Evolutionary conservation across 2,329 filamentous ascomycete species (phyloP), one percentile per base, ranked within the genome.

Genomic region (Calonectria ilicicola): DNA sequence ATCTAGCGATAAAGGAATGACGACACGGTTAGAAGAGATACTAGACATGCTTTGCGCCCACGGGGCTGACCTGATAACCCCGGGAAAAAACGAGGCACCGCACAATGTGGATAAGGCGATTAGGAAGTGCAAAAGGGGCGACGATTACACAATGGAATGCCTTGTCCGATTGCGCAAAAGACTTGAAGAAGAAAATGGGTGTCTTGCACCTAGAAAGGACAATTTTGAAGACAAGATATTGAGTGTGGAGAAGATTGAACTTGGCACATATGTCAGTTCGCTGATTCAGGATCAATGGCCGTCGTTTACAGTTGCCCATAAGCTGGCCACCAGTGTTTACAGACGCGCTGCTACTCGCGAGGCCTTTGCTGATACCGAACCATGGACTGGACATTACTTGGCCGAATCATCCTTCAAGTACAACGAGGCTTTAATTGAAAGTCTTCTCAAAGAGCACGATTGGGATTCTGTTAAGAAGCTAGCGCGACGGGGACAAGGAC

Each of bases 1-100:
- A 65, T 23, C 14, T 8, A 40, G 26, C 1, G 26, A 21, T 12
- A 9, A 67, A 6, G 60, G 67, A 5, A 67, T 73, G 23, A 63
- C 68, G 5, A 67, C 32, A 8, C 35, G 78, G 23, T 58, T 79
- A n/a, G 76, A 76, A 7, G 78, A 79, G 27, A 80, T 80, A 35
- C 15, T 80, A 8, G 72, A 76, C 12, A 69, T 80, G 73, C 69
- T 81, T 9, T 51, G 74, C 19, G 26, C 67, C 8, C 38, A 71
- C 42, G 74, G 74, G 2, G 75, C 68, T 15, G 60, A 79, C 27
- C 2, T 65, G 53, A 29, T 27, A 10, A 26, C 35, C 21, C 15
- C 53, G n/a, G 35, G 23, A 21, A 9, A 26, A 12, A n/a, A 60
- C 12, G 40, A 26, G 14, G 53, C 32, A 1, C 32, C 7, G n/a